Base-by-base conservation (phyloP, 129 eudicot species). In the Escallonia rubra region DNA sequence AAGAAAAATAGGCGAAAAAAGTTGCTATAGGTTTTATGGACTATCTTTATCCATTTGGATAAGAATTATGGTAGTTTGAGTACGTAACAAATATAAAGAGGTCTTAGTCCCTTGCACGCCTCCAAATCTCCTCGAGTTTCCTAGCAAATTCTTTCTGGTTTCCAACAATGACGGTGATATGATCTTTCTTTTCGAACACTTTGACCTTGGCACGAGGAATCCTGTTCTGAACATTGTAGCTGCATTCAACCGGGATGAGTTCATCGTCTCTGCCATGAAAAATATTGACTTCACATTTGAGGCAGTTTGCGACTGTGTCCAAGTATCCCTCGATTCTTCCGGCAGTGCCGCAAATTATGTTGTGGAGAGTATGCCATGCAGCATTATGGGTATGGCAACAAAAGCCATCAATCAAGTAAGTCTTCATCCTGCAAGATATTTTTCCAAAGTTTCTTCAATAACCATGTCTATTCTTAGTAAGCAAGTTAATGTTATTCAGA, bases 281-380 rank as follows among this genome's bases (percentile, higher is more conserved):
- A 43, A 92, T 80, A 9, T 85, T 82, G 38, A 89, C 80, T 8
- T 71, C 66, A 48, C 96, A 89, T 43, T 77, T 82, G 11, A 89
- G 49, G 10, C 71, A 52, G 57, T 82, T 83, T 48, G 72, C 72
- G 8, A 92, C 85, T 4, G 55, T 47, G 59, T 89, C 91, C 55
- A 92, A 63, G 60, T 92, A 92, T 1, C 77, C 81, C 66, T 82
- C 98, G 2, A 92, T 79, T 73, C 85, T 89, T 0, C 82, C 84
- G 2, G 96, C 96, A 2, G 89, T 86, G 12, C 98, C 98, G 63
- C 95, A 92, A 10, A 92, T 89, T 5, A 92, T 86, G 69, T 92
- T 92, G 82, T 92, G 98, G 4, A 92, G 85, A 5, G 98, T 92
- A 57, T 92, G 98, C 98, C 98, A 92, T 3, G 98, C 98, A 2